Base-by-base conservation (phyloP, 2,329 filamentous ascomycete species). In the Tolypocladium sp. region DNA sequence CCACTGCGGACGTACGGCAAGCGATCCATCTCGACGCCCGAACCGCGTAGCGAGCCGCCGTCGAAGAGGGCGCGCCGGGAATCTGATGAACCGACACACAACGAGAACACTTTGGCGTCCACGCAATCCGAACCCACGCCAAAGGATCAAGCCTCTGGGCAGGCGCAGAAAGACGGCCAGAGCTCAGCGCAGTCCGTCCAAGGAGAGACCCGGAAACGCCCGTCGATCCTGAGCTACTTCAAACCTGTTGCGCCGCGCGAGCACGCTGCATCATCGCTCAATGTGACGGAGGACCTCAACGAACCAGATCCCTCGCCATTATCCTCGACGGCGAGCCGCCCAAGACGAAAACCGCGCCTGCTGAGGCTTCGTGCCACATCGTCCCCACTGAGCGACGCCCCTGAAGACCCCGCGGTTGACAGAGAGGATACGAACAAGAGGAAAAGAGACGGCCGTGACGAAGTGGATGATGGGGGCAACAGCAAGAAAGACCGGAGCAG, bases 191-290 rank as follows among this genome's bases (percentile, higher is more conserved):
- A 58, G 46, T 35, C 12, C 51, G 27, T 35, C 35, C 22, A 58
- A 60, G 44, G 52, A 59, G 57, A 35, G 37, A 59, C 40, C 17
- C 41, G 5, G 20, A 37, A 6, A 27, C 57, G 72, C 56, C 67
- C 68, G 0, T 76, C 75, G 0, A 78, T 78, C 7, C 61, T 77
- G 55, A 72, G 64, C 58, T 78, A 77, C 60, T 78, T 78, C 63
- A 73, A 73, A 42, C 75, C 71, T 2, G n/a, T 71, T 17, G 57
- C 64, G 22, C 59, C 59, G 0, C 56, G 42, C 3, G 60, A 4
- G 59, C 59, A 20, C 60, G 60, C 1, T 37, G 62, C 2, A 52
- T 52, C 7, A 6, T 55, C 0, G 58, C 61, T 2, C 63, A 42
- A 57, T 17, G n/a, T 53, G 12, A 38, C 54, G 27, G 9, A 56